These are phyloP conservation scores for Prasinococcaceae sp. DNA, from an alignment of 139 green algal species.

Conservation along the genomic window DNA sequence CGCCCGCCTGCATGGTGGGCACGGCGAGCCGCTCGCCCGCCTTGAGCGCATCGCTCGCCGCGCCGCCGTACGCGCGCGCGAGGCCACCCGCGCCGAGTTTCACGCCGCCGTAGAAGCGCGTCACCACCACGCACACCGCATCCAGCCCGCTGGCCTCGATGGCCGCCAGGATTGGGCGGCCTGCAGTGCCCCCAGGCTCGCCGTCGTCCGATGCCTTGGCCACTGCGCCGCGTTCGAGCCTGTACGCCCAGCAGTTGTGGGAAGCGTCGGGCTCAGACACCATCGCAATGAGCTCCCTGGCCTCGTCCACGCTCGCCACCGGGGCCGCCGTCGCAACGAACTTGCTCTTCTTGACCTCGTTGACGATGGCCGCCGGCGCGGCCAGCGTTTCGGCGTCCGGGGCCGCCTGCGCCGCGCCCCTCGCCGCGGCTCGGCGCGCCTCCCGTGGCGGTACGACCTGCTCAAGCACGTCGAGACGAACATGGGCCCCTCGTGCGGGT, in stretches of 20 bases:
- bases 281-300: too few relatives aligned
- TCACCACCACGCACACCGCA: slow-evolving; percentile 50
- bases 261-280: neutral
- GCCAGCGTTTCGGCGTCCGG: too few relatives aligned
- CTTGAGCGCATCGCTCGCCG: slow-evolving; percentile 27
- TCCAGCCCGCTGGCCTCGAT: slow-evolving; percentile 53
- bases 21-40: neutral
- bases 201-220: slow-evolving; percentile 49
- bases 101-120: slow-evolving; percentile 63
- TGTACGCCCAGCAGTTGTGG: slow-evolving; percentile 9
- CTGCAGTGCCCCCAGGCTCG: slow-evolving; percentile 66
- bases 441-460: too few relatives aligned
- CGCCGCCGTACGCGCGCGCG: slow-evolving; percentile 56
- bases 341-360: too few relatives aligned
- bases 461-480: too few relatives aligned
- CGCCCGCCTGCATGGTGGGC: too few relatives aligned
- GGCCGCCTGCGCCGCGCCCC: too few relatives aligned
- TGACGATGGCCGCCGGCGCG: too few relatives aligned
- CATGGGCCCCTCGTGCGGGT: too few relatives aligned
- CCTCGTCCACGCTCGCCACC: too few relatives aligned
- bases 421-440: too few relatives aligned
- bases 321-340: too few relatives aligned
- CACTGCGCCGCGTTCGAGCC: neutral
- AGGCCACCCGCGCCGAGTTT: slow-evolving; percentile 76
- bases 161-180: slow-evolving; percentile 59